Evolutionary conservation across 1,139 yeast species (phyloP).

Genomic region (Nakaseomyces glabratus): DNA sequence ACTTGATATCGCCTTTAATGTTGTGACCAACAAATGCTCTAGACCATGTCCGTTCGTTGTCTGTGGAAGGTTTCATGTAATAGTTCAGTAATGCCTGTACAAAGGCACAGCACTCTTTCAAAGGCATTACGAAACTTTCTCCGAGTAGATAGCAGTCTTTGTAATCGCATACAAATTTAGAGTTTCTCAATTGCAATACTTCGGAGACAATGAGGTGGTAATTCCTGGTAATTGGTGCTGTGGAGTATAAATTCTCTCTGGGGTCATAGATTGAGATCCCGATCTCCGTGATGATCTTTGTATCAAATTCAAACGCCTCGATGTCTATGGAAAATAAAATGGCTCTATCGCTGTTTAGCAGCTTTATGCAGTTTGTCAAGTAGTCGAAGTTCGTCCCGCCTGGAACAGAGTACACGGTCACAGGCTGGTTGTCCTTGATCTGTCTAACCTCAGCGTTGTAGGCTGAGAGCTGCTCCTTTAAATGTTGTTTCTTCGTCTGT

Average conservation of each 20-base stretch:
- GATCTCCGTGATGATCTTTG: conserved; percentile 48
- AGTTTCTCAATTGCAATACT: conserved; percentile 40
- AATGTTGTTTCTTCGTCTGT: not conserved
- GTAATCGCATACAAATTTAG: conserved; percentile 55
- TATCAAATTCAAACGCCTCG: conserved; percentile 53
- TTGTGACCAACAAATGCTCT: conserved; percentile 60
- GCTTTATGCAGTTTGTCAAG: conserved; percentile 19
- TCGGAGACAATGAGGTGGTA: conserved; percentile 55
- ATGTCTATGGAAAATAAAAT: conserved; percentile 51
- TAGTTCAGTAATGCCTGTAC: conserved; percentile 38
- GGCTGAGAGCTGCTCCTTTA: conserved; percentile 2
- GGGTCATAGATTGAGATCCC: conserved; percentile 67
- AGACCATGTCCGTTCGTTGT: conserved; percentile 22
- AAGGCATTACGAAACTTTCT: conserved; percentile 38
- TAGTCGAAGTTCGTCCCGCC: conserved; percentile 21
- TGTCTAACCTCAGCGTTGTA: conserved; percentile 8
- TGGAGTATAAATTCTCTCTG: conserved; percentile 26
- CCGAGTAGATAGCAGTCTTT: conserved; percentile 50
- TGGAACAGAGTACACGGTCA: conserved; percentile 20
- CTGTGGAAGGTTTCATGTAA: conserved; percentile 31
- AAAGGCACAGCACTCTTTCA: conserved; percentile 34
- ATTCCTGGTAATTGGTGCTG: conserved; percentile 32
- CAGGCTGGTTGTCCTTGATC: conserved; percentile 16
- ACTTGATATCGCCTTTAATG: conserved; percentile 50
- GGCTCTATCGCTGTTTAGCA: conserved; percentile 27